phyloP scores from a whole-genome alignment of 75 land plant species.

The Larix kaempferi region DNA sequence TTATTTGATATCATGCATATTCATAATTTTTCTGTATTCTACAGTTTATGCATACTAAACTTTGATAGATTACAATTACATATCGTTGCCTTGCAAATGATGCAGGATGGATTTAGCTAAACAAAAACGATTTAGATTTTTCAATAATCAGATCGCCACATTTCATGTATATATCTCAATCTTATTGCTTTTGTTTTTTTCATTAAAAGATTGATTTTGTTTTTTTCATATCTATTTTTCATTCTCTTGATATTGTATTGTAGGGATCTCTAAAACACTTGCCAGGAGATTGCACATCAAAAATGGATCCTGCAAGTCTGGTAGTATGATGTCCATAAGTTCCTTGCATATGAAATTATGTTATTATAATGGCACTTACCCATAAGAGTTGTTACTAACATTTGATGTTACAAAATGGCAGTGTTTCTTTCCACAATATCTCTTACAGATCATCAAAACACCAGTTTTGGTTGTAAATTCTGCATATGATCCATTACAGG shows the following conservation, averaged over 20 bases:
- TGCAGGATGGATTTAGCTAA: conserved; percentile 47
- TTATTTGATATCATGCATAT: neutral
- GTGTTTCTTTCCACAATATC: too few species aligned
- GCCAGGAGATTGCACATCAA: conserved; percentile 37
- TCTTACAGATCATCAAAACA: too few species aligned
- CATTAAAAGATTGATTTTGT: too few species aligned
- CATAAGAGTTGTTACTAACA: too few species aligned
- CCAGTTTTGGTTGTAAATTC: too few species aligned
- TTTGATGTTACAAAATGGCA: too few species aligned
- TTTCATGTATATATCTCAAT: conserved; percentile 39
- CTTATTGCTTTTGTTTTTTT: neutral
- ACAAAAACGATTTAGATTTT: conserved; percentile 20
- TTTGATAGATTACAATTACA: neutral
- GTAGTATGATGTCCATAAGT: too few species aligned
- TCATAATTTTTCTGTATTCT: neutral
- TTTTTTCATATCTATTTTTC: neutral
- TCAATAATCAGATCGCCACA: conserved; percentile 43
- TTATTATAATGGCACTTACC: too few species aligned
- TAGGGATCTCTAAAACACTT: conserved; percentile 48
- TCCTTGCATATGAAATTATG: too few species aligned
- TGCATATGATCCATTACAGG: too few species aligned
- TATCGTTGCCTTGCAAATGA: neutral
- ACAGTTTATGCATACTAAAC: neutral
- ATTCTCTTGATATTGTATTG: neutral
- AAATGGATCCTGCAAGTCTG: too few species aligned